Evolutionary conservation across 805 yeast genomes (phyloP).

Genomic region (Zygoascus biomembranicola): DNA sequence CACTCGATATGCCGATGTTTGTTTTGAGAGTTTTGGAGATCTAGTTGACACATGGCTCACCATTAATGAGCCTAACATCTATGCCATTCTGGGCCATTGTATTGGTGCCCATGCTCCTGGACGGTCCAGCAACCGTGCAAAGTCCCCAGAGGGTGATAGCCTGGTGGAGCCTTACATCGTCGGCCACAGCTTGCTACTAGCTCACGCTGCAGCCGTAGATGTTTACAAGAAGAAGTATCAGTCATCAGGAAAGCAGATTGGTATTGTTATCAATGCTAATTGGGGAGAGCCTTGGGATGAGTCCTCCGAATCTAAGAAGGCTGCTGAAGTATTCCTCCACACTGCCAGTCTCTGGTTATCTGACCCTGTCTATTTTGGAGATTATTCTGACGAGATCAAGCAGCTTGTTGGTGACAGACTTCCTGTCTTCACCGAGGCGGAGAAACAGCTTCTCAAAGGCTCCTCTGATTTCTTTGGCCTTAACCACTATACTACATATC

Average conservation of each 20-base stretch:
- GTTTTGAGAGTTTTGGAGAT: constrained; percentile 25
- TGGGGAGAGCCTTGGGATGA: neutral
- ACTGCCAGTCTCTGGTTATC: no score
- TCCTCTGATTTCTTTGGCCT: neutral
- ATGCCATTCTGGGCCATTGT: constrained; percentile 4
- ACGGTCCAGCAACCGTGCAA: no score
- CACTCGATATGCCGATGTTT: constrained; percentile 27
- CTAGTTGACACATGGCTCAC: constrained; percentile 29
- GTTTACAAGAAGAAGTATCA: no score
- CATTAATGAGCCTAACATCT: constrained; percentile 27
- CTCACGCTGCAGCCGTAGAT: neutral
- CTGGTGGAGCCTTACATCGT: constrained; percentile 1
- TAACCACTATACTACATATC: constrained; percentile 10
- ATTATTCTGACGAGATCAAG: neutral
- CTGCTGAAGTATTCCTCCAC: neutral
- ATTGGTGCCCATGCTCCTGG: no score
- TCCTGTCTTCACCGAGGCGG: constrained; percentile 13
- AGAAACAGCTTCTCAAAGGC: constrained; percentile 20
- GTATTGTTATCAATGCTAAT: neutral
- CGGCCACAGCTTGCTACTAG: constrained; percentile 11
- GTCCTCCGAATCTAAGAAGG: neutral
- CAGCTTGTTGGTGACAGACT: neutral
- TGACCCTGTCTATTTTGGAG: neutral
- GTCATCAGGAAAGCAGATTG: neutral
- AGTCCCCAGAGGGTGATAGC: neutral